Evolutionary conservation across 2,329 filamentous ascomycete species (phyloP), one percentile per base, ranked within the genome.

Genomic region (Thielaviopsis populi): DNA sequence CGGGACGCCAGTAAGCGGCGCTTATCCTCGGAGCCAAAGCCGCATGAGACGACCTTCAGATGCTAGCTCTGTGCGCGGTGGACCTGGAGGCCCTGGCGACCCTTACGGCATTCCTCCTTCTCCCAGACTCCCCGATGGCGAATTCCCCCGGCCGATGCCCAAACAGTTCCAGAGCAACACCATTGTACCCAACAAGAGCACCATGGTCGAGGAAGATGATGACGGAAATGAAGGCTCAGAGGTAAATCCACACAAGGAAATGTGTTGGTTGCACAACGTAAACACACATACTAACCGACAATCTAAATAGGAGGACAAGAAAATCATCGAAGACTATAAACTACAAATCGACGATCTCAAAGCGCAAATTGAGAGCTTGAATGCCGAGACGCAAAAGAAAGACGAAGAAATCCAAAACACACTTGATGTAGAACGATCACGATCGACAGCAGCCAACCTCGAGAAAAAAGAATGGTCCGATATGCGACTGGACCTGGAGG

Each of bases 161-260:
- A 96, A 95, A 72, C 91, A 91, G 43, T 91, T 95, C 68, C 91
- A 96, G 72, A 92, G 88, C 72, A 97, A 95, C 72, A 97, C 91
- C 0, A 95, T 97, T 70, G 88, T 97, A 40, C 94, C 94, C 0
- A 97, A 96, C 72, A 99, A 97, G 76, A 95, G 92, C 70, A 96
- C 89, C 0, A 91, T 97, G 86, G 84, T 97, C 1, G 94, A 99
- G 73, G 94, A 97, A 72, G 91, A 95, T 68, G 91, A 95, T 69
- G 89, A 89, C 68, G 79, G 79, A 10, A 42, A 59, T 1, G 62
- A 61, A 22, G 72, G 71, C 22, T 75, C 73, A 65, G 77, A 79
- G 71, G 77, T 79, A 68, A 65, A 73, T 69, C n/a, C 27, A 59
- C 46, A 61, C 19, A 33, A 46, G 15, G 2, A 42, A 10, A 40